Evolutionary conservation across 2,329 filamentous ascomycete genomes (phyloP), one percentile per base, ranked within the genome.

Genomic region (Botrytis pseudocinerea): DNA sequence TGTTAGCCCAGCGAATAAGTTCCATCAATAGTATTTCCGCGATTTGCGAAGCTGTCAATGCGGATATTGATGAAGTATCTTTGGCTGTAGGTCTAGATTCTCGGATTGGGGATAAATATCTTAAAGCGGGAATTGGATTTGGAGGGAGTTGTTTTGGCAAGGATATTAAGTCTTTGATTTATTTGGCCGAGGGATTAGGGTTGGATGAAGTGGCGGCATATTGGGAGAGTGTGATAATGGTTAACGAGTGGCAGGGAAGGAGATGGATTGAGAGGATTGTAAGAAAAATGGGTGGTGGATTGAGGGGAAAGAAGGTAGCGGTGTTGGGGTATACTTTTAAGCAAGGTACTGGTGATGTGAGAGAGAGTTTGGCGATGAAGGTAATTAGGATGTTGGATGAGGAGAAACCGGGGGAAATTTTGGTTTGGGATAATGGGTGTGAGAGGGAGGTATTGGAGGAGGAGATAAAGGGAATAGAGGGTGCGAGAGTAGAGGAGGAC

Each of bases 71-170:
- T 75, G 91, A 94, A 81, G 87, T 95, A 3, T 87, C 91, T 22
- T 84, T 85, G 51, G 88, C 90, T 9, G 86, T 93, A 44, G 93
- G 93, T 68, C 84, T 90, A 54, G 93, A 95, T 78, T 85, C 86
- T 12, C 87, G 93, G 68, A 93, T 95, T 73, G 93, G 93, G 10
- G 85, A 87, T 75, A 89, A 90, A 80, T 93, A 94, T 82, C 85
- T 95, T 59, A 91, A 92, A 82, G 90, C 92, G 12, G 90, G 90
- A 57, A 88, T 94, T 48, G 93, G 93, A 25, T 95, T 95, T 78
- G 92, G 93, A 71, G 93, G 93, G 32, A 92, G 89, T 74, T 95
- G 93, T 82, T 94, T 95, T 85, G 90, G 91, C 81, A 95, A 95
- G 82, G 93, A 95, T 79, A 88, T 94, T 60, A 85, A 93, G 66